Conservation (phyloP, 208 protist genomes). For the Leptomonas seymouri region DNA sequence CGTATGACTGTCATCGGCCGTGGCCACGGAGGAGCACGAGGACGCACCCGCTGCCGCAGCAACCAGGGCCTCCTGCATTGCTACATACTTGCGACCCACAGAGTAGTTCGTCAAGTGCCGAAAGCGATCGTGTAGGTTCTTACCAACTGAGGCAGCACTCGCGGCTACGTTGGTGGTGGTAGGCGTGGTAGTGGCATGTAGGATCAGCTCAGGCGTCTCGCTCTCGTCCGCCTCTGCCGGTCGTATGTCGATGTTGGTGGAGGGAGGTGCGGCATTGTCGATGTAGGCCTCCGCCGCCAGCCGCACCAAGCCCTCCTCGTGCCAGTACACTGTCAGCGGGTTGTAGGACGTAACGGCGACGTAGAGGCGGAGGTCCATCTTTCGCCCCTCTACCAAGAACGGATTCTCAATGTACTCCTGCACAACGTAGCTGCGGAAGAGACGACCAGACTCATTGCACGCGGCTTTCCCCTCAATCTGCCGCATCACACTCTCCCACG, state of each 20-base stretch:
- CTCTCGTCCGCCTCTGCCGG: not conserved
- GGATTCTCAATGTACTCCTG: constrained; percentile 95
- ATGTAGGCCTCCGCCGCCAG: constrained; percentile 93
- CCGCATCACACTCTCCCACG: constrained; percentile 56
- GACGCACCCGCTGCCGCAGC: not conserved
- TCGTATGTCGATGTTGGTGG: constrained; percentile 3
- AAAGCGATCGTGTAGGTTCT: constrained; percentile 48
- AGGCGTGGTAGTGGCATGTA: not conserved
- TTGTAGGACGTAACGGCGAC: constrained; percentile 92
- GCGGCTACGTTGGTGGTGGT: not conserved
- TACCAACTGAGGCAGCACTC: not conserved
- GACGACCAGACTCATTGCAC: constrained; percentile 20
- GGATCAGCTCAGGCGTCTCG: not conserved
- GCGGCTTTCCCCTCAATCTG: constrained; percentile 56
- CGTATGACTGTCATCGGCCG: not conserved
- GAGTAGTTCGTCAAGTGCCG: constrained; percentile 94
- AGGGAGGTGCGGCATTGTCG: not conserved
- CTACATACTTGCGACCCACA: constrained; percentile 62
- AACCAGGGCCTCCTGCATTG: constrained; percentile 17
- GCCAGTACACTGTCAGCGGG: constrained; percentile 88
- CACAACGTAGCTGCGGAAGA: constrained; percentile 81
- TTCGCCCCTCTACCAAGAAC: constrained; percentile 91
- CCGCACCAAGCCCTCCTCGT: constrained; percentile 94
- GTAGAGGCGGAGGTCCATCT: constrained; percentile 97
- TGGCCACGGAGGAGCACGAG: not conserved